A percentile compares a stretch with the other conserved stretches of the same genome.
Evolutionary conservation across 2,329 filamentous ascomycete genomes (phyloP).

Genomic region (Endocalyx cinctus): DNA sequence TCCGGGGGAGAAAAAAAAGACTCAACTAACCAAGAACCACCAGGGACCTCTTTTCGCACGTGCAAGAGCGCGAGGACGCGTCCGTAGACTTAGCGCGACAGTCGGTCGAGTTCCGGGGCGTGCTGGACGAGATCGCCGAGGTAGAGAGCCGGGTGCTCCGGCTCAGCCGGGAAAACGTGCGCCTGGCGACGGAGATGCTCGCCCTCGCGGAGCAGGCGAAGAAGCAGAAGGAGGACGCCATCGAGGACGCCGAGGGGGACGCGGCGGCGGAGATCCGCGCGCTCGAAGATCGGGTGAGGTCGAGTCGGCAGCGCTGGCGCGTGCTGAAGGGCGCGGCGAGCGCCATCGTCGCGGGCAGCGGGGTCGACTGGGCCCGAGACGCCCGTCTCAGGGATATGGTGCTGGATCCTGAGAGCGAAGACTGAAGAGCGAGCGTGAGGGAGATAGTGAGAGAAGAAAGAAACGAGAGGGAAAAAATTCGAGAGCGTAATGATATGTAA

Average conservation of each 20-base stretch:
- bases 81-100: slow-evolving; percentile 60
- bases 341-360: slow-evolving; percentile 74
- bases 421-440: slow-evolving; percentile 5
- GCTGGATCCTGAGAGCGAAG: slow-evolving; percentile 56
- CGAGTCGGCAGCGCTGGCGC: slow-evolving; percentile 63
- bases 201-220: slow-evolving; percentile 55
- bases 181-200: slow-evolving; percentile 59
- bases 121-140: slow-evolving; percentile 48
- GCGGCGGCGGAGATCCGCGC: slow-evolving; percentile 51
- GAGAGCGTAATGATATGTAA: too few species aligned
- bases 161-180: slow-evolving; percentile 55
- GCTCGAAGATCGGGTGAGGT: slow-evolving; percentile 55
- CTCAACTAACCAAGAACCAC: slow-evolving; percentile 6
- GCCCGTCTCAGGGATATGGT: slow-evolving; percentile 65
- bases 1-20: too few species aligned
- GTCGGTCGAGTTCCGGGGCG: slow-evolving; percentile 45
- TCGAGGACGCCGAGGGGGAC: slow-evolving; percentile 50
- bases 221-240: slow-evolving; percentile 43
- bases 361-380: slow-evolving; percentile 75
- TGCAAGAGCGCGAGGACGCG: slow-evolving; percentile 64
- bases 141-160: slow-evolving; percentile 55
- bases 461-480: background rate
- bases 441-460: slow-evolving; percentile 6
- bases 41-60: slow-evolving; percentile 62
- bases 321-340: slow-evolving; percentile 76